phyloP scores from a whole-genome alignment of 371 early-diverging fungal species.

The Haplosporangium sp. region DNA sequence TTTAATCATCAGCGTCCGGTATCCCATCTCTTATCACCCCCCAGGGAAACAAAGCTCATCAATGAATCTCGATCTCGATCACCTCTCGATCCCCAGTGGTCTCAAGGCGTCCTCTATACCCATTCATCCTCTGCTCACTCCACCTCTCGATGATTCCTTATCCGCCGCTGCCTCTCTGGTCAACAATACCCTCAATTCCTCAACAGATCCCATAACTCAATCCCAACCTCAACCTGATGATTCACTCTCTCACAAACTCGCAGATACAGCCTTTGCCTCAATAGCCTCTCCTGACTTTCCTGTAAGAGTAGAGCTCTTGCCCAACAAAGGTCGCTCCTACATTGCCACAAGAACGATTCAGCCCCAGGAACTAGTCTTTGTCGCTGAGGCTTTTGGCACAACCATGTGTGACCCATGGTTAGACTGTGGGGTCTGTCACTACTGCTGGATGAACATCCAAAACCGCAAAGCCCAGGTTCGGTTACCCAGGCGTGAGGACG shows the following conservation, averaged over 20 bases:
- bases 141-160: neutral
- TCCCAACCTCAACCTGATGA: neutral
- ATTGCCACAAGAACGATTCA: constrained; percentile 34
- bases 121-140: constrained; percentile 12
- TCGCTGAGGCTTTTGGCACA: constrained; percentile 42
- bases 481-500: constrained; percentile 6
- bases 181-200: neutral
- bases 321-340: constrained; percentile 44
- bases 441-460: constrained; percentile 34
- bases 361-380: constrained; percentile 35
- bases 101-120: constrained; percentile 10
- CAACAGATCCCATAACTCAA: no score
- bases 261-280: neutral
- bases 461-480: constrained; percentile 31
- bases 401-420: constrained; percentile 51
- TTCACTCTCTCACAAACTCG: neutral
- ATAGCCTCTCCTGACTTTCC: constrained; percentile 3
- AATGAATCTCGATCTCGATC: constrained; percentile 13
- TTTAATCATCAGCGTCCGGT: neutral
- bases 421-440: constrained; percentile 49
- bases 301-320: constrained; percentile 17
- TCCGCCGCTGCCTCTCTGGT: neutral
- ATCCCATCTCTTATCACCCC: neutral
- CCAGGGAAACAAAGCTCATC: neutral
- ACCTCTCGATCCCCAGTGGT: neutral